Evolutionary conservation across 2,329 filamentous ascomycete species (phyloP), one percentile per base, ranked within the genome.

Genomic region (Xylariomycetidae sp.): DNA sequence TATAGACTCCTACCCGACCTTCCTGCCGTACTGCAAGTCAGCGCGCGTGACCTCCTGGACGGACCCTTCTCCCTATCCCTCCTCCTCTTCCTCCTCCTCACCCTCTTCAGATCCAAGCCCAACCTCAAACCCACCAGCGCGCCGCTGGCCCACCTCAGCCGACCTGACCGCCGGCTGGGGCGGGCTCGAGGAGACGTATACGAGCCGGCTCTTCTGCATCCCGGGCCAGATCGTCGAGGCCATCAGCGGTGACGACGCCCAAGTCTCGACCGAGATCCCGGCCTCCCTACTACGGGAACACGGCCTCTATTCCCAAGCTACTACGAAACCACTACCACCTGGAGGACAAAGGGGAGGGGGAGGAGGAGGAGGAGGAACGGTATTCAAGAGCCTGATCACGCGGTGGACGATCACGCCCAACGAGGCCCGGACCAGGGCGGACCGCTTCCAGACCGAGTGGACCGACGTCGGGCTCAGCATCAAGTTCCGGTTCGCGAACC

Each of bases 1-100:
- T 61, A 80, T 98, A 45, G 77, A 87, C 59, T 79, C 78, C 43
- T 98, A 98, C 74, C 69, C 74, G 23, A 59, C 69, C 45, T 98
- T 97, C 70, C 77, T 98, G n/a, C 92, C 92, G 9, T 96, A 94
- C 73, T 94, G 90, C 64, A 74, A 77, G 27, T 70, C 69, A 28
- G 89, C 85, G 23, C 74, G 70, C 40, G 88, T 97, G 25, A 95
- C 88, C 2, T 69, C 72, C 38, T 88, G 83, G 74, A 82, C 85
- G 6, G 34, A 57, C 10, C 67, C 76, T 3, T 16, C 30, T 23
- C n/a, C 20, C n/a, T 23, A 8, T 23, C 20, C 20, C n/a, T 23
- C 20, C n/a, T 23, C 20, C n/a, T 23, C 20, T 23, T 23, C 20
- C n/a, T 23, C 20, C n/a, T 8, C 20, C n/a, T 23, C 20, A 8